Conservation (phyloP, 208 protist genomes). For the Borovskyia barvae region DNA sequence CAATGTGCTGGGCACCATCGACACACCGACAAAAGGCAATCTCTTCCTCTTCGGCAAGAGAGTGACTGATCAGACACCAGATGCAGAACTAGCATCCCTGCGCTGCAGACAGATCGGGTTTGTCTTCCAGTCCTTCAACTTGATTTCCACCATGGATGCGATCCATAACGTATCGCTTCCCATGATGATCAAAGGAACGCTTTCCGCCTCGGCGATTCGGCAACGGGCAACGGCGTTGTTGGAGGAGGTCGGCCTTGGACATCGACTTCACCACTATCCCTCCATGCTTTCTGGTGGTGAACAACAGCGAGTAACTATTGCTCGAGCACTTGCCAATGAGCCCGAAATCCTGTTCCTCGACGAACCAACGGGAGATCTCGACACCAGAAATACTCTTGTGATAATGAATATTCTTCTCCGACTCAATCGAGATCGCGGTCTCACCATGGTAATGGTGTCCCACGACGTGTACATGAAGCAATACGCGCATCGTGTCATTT, state of each 20-base stretch:
- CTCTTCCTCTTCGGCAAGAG: constrained; percentile 86
- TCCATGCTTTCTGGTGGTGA: constrained; percentile 95
- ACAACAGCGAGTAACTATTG: constrained; percentile 96
- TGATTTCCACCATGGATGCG: constrained; percentile 93
- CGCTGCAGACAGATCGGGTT: constrained; percentile 87
- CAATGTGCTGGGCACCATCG: constrained; percentile 97
- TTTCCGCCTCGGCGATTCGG: constrained; percentile 53
- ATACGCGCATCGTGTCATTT: constrained; percentile 92
- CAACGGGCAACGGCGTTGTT: constrained; percentile 76
- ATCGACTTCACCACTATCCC: constrained; percentile 89
- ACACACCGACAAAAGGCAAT: constrained; percentile 95
- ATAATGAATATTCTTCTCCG: constrained; percentile 93
- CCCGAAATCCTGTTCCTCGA: constrained; percentile 95
- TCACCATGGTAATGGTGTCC: constrained; percentile 98
- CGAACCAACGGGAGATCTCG: constrained; percentile 96
- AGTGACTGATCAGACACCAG: constrained; percentile 70
- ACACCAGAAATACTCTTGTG: constrained; percentile 93
- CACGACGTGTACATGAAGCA: constrained; percentile 96
- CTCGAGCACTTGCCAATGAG: constrained; percentile 93
- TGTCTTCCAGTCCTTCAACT: constrained; percentile 98
- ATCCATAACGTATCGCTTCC: constrained; percentile 95
- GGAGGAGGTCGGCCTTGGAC: constrained; percentile 83
- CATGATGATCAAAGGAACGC: constrained; percentile 91
- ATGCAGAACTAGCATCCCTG: constrained; percentile 66
- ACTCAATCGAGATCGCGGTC: constrained; percentile 84